These are phyloP conservation scores for Phytophthora hybrid DNA, from an alignment of 352 stramenopile species.

Conservation along the genomic window DNA sequence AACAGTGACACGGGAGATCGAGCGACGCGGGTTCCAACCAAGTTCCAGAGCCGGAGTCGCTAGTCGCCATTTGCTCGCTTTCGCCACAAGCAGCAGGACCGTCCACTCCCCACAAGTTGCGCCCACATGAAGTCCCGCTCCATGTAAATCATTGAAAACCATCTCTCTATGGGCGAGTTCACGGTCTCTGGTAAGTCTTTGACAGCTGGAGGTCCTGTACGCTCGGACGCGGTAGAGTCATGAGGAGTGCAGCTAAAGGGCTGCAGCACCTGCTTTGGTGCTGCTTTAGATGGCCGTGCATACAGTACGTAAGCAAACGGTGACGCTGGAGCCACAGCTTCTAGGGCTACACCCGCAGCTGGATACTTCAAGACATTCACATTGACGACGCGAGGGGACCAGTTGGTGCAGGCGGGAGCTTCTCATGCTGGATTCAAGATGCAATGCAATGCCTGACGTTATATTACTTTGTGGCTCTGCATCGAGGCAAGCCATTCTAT, in stretches of 20 bases:
- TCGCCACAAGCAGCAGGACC: conserved; percentile 27
- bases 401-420: conserved; percentile 8
- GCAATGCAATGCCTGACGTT: not conserved
- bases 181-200: conserved; percentile 10
- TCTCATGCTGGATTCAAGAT: conserved; percentile 2
- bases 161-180: conserved; percentile 18
- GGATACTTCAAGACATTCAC: conserved; percentile 12
- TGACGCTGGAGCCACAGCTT: conserved; percentile 26
- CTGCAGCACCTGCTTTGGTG: too few relatives aligned
- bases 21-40: conserved; percentile 16
- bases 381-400: not conserved
- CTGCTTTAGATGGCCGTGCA: not conserved
- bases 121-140: conserved; percentile 21
- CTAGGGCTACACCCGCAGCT: conserved; percentile 21
- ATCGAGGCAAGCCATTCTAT: not conserved
- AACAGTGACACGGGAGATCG: conserved; percentile 20
- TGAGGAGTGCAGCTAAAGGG: conserved; percentile 22
- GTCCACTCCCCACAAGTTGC: conserved; percentile 34
- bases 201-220: conserved; percentile 18
- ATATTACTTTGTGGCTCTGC: not conserved
- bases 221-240: conserved; percentile 29
- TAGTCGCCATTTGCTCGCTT: conserved; percentile 31
- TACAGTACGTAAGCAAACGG: not conserved
- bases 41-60: conserved; percentile 30
- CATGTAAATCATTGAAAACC: conserved; percentile 7